Evolutionary conservation across 2,329 filamentous ascomycete species (phyloP).

Genomic region (Alternaria ethzedia): DNA sequence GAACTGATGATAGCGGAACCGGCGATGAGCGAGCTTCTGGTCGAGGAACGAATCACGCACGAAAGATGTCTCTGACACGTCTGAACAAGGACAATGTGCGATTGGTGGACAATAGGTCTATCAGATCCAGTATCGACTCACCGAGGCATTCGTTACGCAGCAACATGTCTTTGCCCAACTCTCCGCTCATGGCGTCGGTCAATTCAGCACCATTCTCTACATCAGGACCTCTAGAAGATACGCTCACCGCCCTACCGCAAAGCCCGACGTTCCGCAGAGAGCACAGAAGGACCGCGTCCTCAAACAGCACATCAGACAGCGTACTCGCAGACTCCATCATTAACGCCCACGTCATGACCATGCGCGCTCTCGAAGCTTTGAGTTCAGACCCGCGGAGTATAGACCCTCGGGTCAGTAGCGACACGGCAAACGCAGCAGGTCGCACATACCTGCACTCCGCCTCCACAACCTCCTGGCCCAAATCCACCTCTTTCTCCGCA

Average conservation of each 20-base stretch:
- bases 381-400: constrained; percentile 19
- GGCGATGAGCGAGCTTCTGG: not conserved
- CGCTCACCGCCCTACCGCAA: not conserved
- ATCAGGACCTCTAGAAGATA: not conserved
- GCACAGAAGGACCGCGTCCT: constrained; percentile 18
- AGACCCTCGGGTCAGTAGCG: constrained; percentile 3
- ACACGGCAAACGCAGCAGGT: not conserved
- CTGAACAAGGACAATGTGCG: constrained; percentile 27
- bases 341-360: constrained; percentile 37
- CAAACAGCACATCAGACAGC: constrained; percentile 27
- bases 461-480: constrained; percentile 7
- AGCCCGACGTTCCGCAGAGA: constrained; percentile 5
- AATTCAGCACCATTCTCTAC: constrained; percentile 3
- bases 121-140: constrained; percentile 22
- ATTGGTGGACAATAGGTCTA: constrained; percentile 32
- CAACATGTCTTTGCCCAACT: constrained; percentile 8
- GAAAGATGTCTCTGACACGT: constrained; percentile 31
- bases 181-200: constrained; percentile 4
- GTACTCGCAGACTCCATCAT: constrained; percentile 37
- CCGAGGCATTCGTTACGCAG: constrained; percentile 25
- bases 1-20: not conserved
- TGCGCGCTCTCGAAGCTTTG: constrained; percentile 35
- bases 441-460: constrained; percentile 13
- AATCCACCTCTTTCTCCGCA: constrained; percentile 21
- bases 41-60: constrained; percentile 24